Evolutionary conservation across 495 filamentous ascomycete genomes (phyloP).

Genomic region (Aspergillus olivimuriae): DNA sequence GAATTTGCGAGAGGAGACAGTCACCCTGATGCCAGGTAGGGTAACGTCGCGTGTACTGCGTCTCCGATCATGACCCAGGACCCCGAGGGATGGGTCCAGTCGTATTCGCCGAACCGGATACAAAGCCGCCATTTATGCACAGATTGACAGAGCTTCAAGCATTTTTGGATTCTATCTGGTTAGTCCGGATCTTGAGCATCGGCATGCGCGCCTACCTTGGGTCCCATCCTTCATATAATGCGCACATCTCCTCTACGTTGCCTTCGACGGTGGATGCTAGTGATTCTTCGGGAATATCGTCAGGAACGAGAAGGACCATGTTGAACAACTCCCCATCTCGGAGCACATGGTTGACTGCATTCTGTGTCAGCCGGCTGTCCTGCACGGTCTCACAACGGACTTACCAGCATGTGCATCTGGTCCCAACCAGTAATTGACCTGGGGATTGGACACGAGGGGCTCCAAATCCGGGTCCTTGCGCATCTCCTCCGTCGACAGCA

Average conservation of each 20-base stretch:
- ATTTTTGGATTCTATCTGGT: conserved; percentile 30
- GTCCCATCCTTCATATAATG: conserved; percentile 55
- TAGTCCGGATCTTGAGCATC: too few species aligned
- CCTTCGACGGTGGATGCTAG: conserved; percentile 43
- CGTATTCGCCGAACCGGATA: conserved; percentile 46
- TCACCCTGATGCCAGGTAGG: conserved; percentile 48
- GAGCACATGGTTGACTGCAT: conserved; percentile 56
- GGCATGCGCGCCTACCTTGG: conserved; percentile 25
- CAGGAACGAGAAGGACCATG: conserved; percentile 62
- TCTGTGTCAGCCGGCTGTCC: too few species aligned
- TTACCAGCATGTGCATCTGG: conserved; percentile 50
- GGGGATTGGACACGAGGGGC: conserved; percentile 44
- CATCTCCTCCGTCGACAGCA: conserved; percentile 44
- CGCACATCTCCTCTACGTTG: conserved; percentile 61
- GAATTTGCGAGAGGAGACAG: neutral
- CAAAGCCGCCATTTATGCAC: conserved; percentile 63
- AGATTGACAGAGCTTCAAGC: conserved; percentile 34
- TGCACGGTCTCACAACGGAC: too few species aligned
- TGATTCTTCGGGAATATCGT: conserved; percentile 54
- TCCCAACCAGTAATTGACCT: conserved; percentile 68
- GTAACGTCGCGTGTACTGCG: conserved; percentile 58
- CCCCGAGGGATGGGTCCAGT: conserved; percentile 49
- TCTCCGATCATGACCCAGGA: conserved; percentile 56
- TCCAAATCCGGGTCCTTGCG: conserved; percentile 45
- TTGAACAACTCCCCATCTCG: conserved; percentile 56